Percentiles rank a stretch among this genome's conserved stretches.
Evolutionary conservation across 208 protist genomes (phyloP).

Genomic region (Naegleria lovaniensis): DNA sequence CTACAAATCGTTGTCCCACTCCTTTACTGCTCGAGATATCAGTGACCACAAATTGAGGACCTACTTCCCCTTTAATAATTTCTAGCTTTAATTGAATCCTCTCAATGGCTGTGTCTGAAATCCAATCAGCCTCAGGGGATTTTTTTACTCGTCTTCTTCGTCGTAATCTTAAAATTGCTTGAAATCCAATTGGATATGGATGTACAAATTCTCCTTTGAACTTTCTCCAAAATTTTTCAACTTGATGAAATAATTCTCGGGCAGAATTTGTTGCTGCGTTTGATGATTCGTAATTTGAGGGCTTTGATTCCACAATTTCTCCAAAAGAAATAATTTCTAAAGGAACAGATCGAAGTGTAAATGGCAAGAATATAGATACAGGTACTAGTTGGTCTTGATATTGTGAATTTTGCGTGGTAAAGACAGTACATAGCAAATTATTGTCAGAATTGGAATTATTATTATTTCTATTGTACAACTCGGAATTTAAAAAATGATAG

Average conservation of each 20-base stretch:
- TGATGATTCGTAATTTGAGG: background rate
- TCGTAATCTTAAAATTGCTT: background rate
- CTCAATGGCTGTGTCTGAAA: background rate
- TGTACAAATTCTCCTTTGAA: background rate
- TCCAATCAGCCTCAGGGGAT: background rate
- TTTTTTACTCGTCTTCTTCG: background rate
- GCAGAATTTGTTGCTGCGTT: no score
- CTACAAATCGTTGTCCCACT: background rate
- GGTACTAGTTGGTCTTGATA: no score
- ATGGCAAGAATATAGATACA: background rate
- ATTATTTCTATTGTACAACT: no score
- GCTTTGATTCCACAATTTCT: background rate
- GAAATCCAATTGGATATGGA: background rate
- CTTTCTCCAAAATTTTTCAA: constrained; percentile 3
- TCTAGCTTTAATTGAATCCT: background rate
- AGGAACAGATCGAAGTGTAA: background rate
- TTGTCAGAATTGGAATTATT: no score
- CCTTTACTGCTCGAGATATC: background rate
- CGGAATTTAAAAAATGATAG: no score
- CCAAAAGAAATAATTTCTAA: background rate
- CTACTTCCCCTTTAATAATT: background rate
- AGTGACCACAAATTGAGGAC: background rate
- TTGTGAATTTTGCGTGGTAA: no score
- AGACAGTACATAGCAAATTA: no score
- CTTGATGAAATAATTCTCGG: background rate